These are phyloP conservation scores for Hanseniaspora clermontiae DNA, from an alignment of 805 yeast species.

Conservation along the genomic window DNA sequence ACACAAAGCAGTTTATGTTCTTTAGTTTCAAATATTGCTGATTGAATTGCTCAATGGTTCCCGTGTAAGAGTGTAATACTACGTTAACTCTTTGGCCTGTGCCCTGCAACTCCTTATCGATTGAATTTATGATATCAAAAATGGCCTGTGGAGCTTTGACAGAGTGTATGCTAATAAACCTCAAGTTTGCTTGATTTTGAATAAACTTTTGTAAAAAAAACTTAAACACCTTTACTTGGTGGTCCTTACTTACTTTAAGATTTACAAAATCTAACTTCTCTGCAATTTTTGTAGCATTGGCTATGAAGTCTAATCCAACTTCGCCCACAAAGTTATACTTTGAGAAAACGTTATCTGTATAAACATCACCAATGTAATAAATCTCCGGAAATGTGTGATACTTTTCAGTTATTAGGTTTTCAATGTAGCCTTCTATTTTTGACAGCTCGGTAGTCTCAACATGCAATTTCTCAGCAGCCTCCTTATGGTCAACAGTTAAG, in stretches of 20 bases:
- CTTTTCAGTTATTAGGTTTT: conserved; percentile 16
- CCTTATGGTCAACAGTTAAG: conserved; percentile 28
- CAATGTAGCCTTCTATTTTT: conserved; percentile 28
- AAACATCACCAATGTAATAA: background rate
- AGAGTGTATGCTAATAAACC: conserved; percentile 65
- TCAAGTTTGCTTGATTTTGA: conserved; percentile 22
- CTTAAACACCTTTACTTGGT: conserved; percentile 47
- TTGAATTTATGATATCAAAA: conserved; percentile 18
- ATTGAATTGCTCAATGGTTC: conserved; percentile 59
- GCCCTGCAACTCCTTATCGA: conserved; percentile 4
- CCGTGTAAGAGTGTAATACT: conserved; percentile 76
- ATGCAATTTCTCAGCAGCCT: conserved; percentile 27
- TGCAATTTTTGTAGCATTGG: conserved; percentile 30
- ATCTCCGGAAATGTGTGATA: conserved; percentile 6
- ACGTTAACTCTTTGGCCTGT: conserved; percentile 29
- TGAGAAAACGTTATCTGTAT: background rate
- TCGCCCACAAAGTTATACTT: conserved; percentile 55
- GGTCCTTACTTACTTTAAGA: conserved; percentile 48
- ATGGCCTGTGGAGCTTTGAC: conserved; percentile 50
- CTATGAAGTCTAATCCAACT: conserved; percentile 73
- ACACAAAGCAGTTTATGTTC: conserved; percentile 24
- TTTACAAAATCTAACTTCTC: conserved; percentile 22
- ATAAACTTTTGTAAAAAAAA: conserved; percentile 45
- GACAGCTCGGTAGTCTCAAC: conserved; percentile 53
- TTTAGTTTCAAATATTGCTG: conserved; percentile 20